Evolutionary conservation across 805 yeast species (phyloP), one percentile per base, ranked within the genome.

Genomic region (Naumovozyma castellii): DNA sequence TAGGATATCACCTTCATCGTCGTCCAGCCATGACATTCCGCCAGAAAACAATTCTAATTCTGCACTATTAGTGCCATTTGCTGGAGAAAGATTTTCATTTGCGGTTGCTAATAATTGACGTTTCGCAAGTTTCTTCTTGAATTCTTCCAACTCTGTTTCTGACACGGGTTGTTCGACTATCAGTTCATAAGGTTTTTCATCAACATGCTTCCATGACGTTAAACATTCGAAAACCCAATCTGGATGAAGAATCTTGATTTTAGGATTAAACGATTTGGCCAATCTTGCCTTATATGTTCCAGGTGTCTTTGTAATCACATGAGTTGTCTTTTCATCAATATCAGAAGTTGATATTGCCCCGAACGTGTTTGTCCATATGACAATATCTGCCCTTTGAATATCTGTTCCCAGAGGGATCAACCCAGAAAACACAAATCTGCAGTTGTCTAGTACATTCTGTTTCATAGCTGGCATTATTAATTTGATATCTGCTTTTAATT

Each of bases 171-270:
- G 68, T 4, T 67, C 69, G n/a, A 75, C 72, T 4, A 69, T 62
- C 15, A 87, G 65, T 32, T 68, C 57, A 54, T 68, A 88, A 3
- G 72, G 75, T 2, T 57, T 66, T 46, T 81, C 92, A 14, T 78
- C 76, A 0, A 78, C 79, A 35, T 71, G 72, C 40, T 68, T 67
- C 97, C 97, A 90, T 18, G 71, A 63, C 5, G 87, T 78, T 48
- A 90, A 67, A 59, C 96, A 84, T 29, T 81, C 78, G 64, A 88
- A 88, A 2, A 90, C 62, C 98, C 98, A 90, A 52, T 84, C 92
- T 2, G 94, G 88, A 52, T 79, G 80, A 15, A 90, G 95, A n/a
- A 90, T 72, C 49, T 80, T 77, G 28, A 81, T 80, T 15, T 66
- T 57, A 1, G 80, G 78, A 32, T 76, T 65, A n/a, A 70, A 63